phyloP scores from a whole-genome alignment of 2,329 filamentous ascomycete species.

The Arthrobotrys iridis region DNA sequence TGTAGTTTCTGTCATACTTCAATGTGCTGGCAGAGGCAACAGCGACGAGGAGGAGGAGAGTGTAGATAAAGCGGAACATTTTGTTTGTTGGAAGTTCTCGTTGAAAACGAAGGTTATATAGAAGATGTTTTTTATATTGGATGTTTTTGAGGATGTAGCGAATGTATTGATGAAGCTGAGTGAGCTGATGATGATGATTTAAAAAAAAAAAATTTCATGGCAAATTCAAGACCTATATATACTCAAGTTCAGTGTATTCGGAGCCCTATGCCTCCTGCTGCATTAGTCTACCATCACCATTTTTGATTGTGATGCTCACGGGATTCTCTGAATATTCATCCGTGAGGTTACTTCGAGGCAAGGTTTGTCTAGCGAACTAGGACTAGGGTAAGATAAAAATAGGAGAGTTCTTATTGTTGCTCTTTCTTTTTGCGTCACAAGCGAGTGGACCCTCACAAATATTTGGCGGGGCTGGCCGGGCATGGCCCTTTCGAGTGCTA shows the following conservation, averaged over 20 bases:
- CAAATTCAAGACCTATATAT: constrained; percentile 29
- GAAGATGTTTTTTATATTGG: constrained; percentile 27
- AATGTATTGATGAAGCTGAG: constrained; percentile 23
- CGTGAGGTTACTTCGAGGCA: constrained; percentile 37
- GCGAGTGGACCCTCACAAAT: constrained; percentile 4
- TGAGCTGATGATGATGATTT: constrained; percentile 30
- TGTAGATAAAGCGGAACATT: constrained; percentile 37
- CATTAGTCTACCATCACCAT: constrained; percentile 7
- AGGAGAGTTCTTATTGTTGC: constrained; percentile 24
- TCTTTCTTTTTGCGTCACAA: constrained; percentile 42
- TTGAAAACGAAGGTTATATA: constrained; percentile 12
- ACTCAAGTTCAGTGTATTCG: constrained; percentile 9
- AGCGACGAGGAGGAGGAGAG: constrained; percentile 25
- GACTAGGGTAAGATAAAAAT: constrained; percentile 38
- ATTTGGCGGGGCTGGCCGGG: constrained; percentile 11
- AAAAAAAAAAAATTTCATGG: constrained; percentile 3
- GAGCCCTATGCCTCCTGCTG: neutral
- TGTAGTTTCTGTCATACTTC: constrained; percentile 28
- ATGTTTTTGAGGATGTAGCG: constrained; percentile 8
- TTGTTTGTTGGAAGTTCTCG: constrained; percentile 28
- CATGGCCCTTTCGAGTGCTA: constrained; percentile 1
- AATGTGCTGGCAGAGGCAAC: constrained; percentile 18
- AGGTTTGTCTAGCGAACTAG: constrained; percentile 12
- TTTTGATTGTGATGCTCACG: constrained; percentile 27
- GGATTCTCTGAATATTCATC: constrained; percentile 37